A percentile compares a stretch with the other conserved stretches of the same genome.
Conservation (phyloP, 306 rosid species). For the Quercus mongolica region DNA sequence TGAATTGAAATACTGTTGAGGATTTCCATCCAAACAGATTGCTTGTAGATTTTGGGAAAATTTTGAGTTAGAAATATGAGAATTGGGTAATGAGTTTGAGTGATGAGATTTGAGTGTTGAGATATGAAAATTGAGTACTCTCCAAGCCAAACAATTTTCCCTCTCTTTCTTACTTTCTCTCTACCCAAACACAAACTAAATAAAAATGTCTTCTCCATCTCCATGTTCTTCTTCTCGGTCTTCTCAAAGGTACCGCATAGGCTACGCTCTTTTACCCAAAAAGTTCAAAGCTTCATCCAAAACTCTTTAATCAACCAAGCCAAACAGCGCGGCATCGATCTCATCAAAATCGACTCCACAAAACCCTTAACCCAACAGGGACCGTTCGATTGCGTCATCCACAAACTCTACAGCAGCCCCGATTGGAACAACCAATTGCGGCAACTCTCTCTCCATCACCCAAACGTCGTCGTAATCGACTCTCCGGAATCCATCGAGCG, state of each 20-base stretch:
- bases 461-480: slow-evolving; percentile 22
- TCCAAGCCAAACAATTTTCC: neutral
- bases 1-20: no score
- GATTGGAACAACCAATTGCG: slow-evolving; percentile 18
- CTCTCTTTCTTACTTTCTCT: neutral
- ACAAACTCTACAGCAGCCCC: slow-evolving; percentile 22
- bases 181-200: neutral
- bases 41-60: no score
- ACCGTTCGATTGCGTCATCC: slow-evolving; percentile 35
- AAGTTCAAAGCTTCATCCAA: slow-evolving; percentile 22
- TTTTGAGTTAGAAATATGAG: no score
- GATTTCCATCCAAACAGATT: no score
- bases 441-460: neutral
- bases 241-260: slow-evolving; percentile 11
- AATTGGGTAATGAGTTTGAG: no score
- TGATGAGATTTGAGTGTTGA: no score
- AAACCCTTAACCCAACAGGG: slow-evolving; percentile 23
- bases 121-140: no score
- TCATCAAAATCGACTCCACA: slow-evolving; percentile 11
- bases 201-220: neutral
- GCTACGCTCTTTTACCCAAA: slow-evolving; percentile 22
- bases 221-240: neutral
- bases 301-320: slow-evolving; percentile 22
- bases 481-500: slow-evolving; percentile 24
- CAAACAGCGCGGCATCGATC: slow-evolving; percentile 21